phyloP scores from a whole-genome alignment of 176 grass and related monocot species.

The Thalia dealbata region DNA sequence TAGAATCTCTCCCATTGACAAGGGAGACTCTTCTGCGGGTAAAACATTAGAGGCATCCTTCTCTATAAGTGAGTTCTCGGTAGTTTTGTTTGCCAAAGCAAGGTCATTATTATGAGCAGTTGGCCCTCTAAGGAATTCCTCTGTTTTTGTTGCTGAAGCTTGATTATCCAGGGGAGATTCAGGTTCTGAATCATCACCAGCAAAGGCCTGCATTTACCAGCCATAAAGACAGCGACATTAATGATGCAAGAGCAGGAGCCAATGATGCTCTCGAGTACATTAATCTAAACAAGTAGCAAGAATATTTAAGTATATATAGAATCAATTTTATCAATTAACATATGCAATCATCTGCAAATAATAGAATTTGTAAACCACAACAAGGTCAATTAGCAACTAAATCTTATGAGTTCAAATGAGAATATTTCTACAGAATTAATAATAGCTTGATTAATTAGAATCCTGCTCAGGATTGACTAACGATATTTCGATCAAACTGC shows the following conservation, averaged over 20 bases:
- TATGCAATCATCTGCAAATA: too few relatives aligned
- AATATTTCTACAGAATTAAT: background rate
- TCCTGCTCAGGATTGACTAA: background rate
- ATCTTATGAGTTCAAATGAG: background rate
- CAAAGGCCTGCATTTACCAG: conserved; percentile 44
- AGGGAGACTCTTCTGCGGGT: conserved; percentile 37
- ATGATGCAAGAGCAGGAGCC: background rate
- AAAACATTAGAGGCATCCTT: conserved; percentile 34
- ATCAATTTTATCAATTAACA: too few relatives aligned
- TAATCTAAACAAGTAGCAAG: too few relatives aligned
- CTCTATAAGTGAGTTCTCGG: conserved; percentile 33
- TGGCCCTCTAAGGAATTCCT: conserved; percentile 31
- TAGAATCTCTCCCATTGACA: conserved; percentile 97
- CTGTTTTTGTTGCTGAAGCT: conserved; percentile 29
- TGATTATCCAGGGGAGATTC: conserved; percentile 39
- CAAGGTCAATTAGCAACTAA: background rate
- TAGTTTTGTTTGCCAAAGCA: conserved; percentile 22
- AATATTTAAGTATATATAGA: too few relatives aligned
- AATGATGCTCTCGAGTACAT: background rate
- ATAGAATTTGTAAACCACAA: too few relatives aligned
- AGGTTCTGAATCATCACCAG: conserved; percentile 46
- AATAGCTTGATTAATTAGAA: background rate
- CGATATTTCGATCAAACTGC: background rate
- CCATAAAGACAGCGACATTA: background rate
- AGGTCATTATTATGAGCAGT: conserved; percentile 30